phyloP scores from a whole-genome alignment of 108 stramenopile species.

The Epipyxis sp. region DNA sequence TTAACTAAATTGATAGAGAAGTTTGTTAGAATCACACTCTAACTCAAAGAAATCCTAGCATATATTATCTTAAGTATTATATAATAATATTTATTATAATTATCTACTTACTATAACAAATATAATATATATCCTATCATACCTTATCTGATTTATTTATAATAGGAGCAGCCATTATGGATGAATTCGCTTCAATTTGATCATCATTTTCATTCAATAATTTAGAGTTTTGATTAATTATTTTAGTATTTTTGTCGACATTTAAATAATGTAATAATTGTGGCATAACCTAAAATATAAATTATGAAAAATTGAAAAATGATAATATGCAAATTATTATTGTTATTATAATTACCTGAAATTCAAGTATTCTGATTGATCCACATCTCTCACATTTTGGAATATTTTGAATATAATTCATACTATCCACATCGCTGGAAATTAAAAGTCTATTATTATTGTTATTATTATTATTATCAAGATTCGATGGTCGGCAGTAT shows the following conservation, averaged over 20 bases:
- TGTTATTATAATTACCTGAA: conserved; percentile 5
- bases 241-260: neutral
- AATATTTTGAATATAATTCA: neutral
- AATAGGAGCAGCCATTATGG: no score
- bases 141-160: no score
- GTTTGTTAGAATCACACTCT: no score
- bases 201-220: no score
- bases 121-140: no score
- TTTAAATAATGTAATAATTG: conserved; percentile 9
- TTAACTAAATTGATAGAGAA: no score
- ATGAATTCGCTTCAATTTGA: no score
- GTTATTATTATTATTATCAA: neutral
- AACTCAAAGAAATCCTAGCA: no score
- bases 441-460: neutral
- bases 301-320: neutral
- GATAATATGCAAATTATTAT: neutral
- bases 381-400: conserved; percentile 12
- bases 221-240: neutral
- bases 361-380: neutral
- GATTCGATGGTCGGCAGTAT: neutral
- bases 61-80: no score
- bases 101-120: no score
- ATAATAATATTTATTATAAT: no score
- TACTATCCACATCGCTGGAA: neutral
- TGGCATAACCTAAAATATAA: conserved; percentile 8